Percentiles rank a stretch among this genome's conserved stretches.
Evolutionary conservation across 2,329 filamentous ascomycete genomes (phyloP).

Genomic region (Sporothrix brunneoviolacea): DNA sequence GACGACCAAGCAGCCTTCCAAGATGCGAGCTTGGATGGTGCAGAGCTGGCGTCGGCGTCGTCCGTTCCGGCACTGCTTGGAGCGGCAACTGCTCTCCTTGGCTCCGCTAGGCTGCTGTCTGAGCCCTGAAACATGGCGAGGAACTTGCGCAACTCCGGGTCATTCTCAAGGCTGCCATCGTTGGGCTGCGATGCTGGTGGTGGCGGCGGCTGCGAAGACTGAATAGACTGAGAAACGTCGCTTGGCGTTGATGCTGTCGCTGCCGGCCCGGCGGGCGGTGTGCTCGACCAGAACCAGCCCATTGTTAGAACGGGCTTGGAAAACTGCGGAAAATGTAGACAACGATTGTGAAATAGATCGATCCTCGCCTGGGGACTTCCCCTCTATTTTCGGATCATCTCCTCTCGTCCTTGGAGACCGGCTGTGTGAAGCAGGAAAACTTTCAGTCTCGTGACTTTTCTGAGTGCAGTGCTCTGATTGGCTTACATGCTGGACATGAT

Average conservation of each 20-base stretch:
- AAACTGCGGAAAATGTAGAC: neutral
- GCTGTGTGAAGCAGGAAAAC: neutral
- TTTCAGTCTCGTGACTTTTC: constrained; percentile 5
- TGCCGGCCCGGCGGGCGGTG: constrained; percentile 23
- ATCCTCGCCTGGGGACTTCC: neutral
- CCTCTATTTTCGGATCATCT: too few species aligned
- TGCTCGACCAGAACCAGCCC: constrained; percentile 56
- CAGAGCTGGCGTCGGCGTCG: neutral
- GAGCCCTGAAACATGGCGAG: constrained; percentile 39
- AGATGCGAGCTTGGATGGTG: neutral
- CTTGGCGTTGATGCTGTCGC: constrained; percentile 14
- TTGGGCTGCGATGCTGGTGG: neutral
- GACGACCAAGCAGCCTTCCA: constrained; percentile 22
- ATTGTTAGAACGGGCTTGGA: constrained; percentile 31
- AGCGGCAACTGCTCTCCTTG: constrained; percentile 3
- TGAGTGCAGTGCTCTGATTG: constrained; percentile 10
- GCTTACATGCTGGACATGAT: neutral
- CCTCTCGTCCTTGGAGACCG: too few species aligned
- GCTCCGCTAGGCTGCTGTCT: constrained; percentile 20
- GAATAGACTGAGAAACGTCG: too few species aligned
- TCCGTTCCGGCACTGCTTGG: too few species aligned
- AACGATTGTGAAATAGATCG: neutral
- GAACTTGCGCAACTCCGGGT: constrained; percentile 49
- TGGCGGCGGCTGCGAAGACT: constrained; percentile 8
- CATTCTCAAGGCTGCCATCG: neutral